Evolutionary conservation across 176 grass and related monocot species (phyloP).

Genomic region (Alopecurus myosuroides): DNA sequence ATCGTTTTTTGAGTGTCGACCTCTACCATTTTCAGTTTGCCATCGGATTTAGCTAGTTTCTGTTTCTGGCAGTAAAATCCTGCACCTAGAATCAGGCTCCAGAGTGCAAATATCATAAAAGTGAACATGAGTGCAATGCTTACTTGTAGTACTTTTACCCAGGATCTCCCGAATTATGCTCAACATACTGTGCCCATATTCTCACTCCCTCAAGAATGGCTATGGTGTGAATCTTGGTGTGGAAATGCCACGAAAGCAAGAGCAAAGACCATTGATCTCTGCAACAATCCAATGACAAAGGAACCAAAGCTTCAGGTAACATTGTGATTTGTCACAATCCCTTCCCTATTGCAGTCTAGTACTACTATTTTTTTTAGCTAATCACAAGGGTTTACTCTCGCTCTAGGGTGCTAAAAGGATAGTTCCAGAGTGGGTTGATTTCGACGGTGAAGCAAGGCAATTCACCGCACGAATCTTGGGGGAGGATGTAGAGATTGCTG

Average conservation of each 20-base stretch:
- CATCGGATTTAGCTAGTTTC: background rate
- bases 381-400: background rate
- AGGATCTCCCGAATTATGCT: conserved; percentile 99
- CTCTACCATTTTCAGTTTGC: background rate
- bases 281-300: conserved; percentile 99
- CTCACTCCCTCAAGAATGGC: conserved; percentile 99
- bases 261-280: conserved; percentile 97
- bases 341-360: background rate
- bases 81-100: background rate
- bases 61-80: background rate
- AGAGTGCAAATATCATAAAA: conserved; percentile 15
- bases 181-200: conserved; percentile 98
- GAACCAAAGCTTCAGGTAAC: conserved; percentile 97
- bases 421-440: conserved; percentile 85
- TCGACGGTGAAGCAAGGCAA: conserved; percentile 67
- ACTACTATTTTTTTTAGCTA: background rate
- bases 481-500: conserved; percentile 39
- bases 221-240: conserved; percentile 99
- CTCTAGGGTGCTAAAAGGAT: conserved; percentile 91
- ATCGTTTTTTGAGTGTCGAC: background rate
- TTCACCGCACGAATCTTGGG: conserved; percentile 72
- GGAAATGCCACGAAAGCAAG: conserved; percentile 89
- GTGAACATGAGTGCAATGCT: conserved; percentile 23
- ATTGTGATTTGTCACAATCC: background rate
- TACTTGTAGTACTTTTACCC: conserved; percentile 26